These are phyloP conservation scores for Apiotrichum porosum DNA, from an alignment of 1,284 basidiomycete genomes.

Conservation along the genomic window DNA sequence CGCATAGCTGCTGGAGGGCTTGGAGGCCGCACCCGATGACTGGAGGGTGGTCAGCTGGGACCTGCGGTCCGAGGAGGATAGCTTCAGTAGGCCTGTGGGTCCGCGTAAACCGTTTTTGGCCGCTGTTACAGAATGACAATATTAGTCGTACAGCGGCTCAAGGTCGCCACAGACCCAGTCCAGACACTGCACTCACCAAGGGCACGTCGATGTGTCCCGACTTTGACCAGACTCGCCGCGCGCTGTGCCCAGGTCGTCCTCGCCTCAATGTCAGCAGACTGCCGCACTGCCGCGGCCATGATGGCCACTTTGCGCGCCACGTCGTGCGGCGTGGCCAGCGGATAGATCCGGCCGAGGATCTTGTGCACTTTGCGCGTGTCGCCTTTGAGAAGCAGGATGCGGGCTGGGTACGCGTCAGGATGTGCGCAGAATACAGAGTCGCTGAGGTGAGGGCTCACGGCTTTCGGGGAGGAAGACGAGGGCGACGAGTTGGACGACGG, in stretches of 20 bases:
- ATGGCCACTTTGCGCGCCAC: constrained; percentile 64
- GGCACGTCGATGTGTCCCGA: constrained; percentile 63
- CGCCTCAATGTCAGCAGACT: constrained; percentile 54
- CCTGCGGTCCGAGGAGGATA: not conserved
- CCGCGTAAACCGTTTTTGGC: no score
- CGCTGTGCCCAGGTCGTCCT: constrained; percentile 61
- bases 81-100: no score
- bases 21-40: constrained; percentile 73
- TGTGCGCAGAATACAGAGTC: not conserved
- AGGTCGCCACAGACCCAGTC: no score
- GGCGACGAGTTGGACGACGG: constrained; percentile 59
- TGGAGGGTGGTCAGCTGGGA: constrained; percentile 40
- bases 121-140: not conserved
- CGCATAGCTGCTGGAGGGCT: constrained; percentile 75
- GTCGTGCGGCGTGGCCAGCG: constrained; percentile 60
- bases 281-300: constrained; percentile 57
- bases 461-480: constrained; percentile 70
- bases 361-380: constrained; percentile 53
- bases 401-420: constrained; percentile 51
- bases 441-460: constrained; percentile 55
- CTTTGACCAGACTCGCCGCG: constrained; percentile 55
- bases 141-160: not conserved
- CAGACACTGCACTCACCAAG: constrained; percentile 66
- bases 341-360: constrained; percentile 64
- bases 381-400: constrained; percentile 62